Conservation (phyloP, 108 stramenopile genomes). For the Ochromonas danica region DNA sequence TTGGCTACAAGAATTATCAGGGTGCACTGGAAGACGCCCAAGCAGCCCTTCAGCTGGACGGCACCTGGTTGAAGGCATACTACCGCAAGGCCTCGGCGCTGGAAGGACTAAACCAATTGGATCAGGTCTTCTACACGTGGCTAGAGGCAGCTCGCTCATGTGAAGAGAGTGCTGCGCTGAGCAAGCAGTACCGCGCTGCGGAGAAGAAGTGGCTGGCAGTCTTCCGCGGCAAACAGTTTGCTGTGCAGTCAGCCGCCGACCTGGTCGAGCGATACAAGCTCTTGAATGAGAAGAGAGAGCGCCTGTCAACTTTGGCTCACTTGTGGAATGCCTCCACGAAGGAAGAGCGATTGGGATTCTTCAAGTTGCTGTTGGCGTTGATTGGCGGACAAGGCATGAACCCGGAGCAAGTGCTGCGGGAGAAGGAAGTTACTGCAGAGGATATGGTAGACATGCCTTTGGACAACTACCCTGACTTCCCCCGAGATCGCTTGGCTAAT, state of each 20-base stretch:
- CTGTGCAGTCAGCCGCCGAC: neutral
- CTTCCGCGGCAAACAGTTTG: neutral
- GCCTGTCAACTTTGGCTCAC: conserved; percentile 33
- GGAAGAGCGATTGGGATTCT: conserved; percentile 11
- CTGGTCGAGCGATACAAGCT: neutral
- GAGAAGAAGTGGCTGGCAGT: conserved; percentile 27
- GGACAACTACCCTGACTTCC: conserved; percentile 24
- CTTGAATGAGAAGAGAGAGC: conserved; percentile 22
- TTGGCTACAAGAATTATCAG: neutral
- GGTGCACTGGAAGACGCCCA: conserved; percentile 31
- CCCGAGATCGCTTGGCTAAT: neutral
- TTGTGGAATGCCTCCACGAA: conserved; percentile 27
- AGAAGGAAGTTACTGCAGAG: neutral
- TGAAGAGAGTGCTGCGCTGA: neutral
- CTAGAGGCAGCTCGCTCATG: neutral
- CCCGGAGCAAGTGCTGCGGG: neutral
- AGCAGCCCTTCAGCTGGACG: neutral
- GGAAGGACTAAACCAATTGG: neutral
- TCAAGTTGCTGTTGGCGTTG: neutral
- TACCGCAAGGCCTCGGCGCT: conserved; percentile 36
- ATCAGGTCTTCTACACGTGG: conserved; percentile 4
- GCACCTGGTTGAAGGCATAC: conserved; percentile 10
- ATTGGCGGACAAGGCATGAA: conserved; percentile 20
- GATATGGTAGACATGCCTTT: conserved; percentile 26
- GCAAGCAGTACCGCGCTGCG: neutral